Percentiles rank a stretch among this genome's conserved stretches.
Conservation (phyloP, 805 yeast species). For the Sugiyamaella marilandica region DNA sequence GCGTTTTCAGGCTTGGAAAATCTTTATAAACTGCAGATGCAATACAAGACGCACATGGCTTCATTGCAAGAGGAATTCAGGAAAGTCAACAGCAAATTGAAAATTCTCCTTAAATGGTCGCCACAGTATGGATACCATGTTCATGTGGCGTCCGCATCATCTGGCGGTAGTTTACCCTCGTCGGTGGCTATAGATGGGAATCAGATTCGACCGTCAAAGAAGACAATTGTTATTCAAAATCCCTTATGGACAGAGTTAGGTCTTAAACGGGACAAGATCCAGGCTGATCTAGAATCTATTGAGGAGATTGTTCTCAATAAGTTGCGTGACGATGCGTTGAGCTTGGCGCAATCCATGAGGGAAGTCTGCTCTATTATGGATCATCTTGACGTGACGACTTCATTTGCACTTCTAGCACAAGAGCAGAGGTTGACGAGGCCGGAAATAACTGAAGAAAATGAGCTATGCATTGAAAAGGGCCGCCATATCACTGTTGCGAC, state of each 20-base stretch:
- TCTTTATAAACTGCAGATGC: conserved; percentile 23
- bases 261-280: conserved; percentile 39
- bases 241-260: conserved; percentile 55
- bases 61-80: conserved; percentile 20
- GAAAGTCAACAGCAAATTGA: conserved; percentile 13
- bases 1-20: conserved; percentile 18
- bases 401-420: conserved; percentile 67
- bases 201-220: conserved; percentile 38
- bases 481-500: conserved; percentile 85
- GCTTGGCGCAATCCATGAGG: conserved; percentile 44
- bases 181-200: conserved; percentile 17
- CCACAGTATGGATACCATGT: conserved; percentile 46
- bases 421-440: conserved; percentile 71
- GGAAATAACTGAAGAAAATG: conserved; percentile 43
- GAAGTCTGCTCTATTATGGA: conserved; percentile 50
- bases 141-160: conserved; percentile 35
- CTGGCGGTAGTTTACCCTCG: not conserved
- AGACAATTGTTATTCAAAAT: conserved; percentile 43
- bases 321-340: conserved; percentile 46
- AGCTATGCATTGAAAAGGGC: conserved; percentile 55
- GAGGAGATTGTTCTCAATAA: conserved; percentile 51
- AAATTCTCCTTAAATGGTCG: conserved; percentile 37
- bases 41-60: conserved; percentile 7
- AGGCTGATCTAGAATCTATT: conserved; percentile 46
- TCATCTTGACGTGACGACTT: conserved; percentile 62